A percentile compares a stretch with the other conserved stretches of the same genome.
Conservation (phyloP, 2,329 filamentous ascomycete species). For the Botrytis deweyae region DNA sequence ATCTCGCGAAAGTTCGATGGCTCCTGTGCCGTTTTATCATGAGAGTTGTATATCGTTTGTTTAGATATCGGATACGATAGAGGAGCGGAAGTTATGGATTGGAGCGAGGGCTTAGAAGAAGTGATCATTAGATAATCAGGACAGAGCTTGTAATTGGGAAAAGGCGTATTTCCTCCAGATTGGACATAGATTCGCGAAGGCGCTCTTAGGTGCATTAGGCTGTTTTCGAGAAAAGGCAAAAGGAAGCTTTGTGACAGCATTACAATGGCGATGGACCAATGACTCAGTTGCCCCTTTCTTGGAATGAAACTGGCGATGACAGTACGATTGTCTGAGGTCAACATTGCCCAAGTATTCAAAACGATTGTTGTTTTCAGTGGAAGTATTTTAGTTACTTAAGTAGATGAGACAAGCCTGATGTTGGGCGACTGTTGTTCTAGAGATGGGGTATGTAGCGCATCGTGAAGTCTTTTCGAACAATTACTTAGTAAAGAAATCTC, state of each 20-base stretch:
- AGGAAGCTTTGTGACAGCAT: background rate
- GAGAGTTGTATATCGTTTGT: background rate
- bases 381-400: background rate
- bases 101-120: background rate
- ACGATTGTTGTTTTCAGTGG: background rate
- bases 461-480: background rate
- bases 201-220: background rate
- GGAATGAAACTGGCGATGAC: background rate
- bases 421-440: background rate
- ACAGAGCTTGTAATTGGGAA: background rate
- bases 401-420: background rate
- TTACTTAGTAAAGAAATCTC: background rate
- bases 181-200: background rate
- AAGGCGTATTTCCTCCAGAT: background rate
- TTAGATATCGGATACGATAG: background rate
- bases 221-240: background rate
- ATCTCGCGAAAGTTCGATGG: background rate
- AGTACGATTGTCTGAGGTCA: background rate
- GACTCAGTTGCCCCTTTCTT: background rate
- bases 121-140: background rate
- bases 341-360: background rate
- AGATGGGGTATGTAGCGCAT: background rate
- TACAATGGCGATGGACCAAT: background rate
- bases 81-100: background rate
- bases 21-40: background rate